Evolutionary conservation across 495 filamentous ascomycete species (phyloP).

Genomic region (Amniculicola lignicola): DNA sequence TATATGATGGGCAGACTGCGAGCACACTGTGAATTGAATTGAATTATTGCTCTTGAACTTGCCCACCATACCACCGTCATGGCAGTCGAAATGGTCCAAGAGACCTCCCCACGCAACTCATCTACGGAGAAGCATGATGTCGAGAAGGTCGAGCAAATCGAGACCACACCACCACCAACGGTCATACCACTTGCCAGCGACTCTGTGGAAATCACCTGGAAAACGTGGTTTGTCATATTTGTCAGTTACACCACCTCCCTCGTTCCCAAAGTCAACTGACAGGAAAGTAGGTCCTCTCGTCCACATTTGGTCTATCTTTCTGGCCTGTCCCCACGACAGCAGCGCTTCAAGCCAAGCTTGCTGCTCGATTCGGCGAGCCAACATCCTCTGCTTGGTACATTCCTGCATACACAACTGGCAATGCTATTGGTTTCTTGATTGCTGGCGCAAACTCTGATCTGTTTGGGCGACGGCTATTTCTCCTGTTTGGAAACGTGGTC

Average conservation of each 20-base stretch:
- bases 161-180: not conserved
- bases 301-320: constrained; percentile 32
- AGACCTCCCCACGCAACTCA: not conserved
- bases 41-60: too few relatives aligned
- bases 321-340: constrained; percentile 34
- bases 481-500: constrained; percentile 29
- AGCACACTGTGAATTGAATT: too few relatives aligned
- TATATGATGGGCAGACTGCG: too few relatives aligned
- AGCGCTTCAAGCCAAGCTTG: constrained; percentile 26
- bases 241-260: constrained; percentile 13
- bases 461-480: constrained; percentile 34
- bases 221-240: constrained; percentile 37
- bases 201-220: constrained; percentile 29
- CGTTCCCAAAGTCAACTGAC: not conserved
- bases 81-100: constrained; percentile 7
- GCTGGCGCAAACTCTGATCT: constrained; percentile 36
- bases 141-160: constrained; percentile 21
- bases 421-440: constrained; percentile 33
- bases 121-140: constrained; percentile 21
- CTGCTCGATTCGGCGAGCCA: constrained; percentile 2
- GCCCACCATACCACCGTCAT: constrained; percentile 4
- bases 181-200: constrained; percentile 6
- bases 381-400: constrained; percentile 22
- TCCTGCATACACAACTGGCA: constrained; percentile 32
- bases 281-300: constrained; percentile 27